Conservation (phyloP, 75 land plant species). For the Gnetum montanum region DNA sequence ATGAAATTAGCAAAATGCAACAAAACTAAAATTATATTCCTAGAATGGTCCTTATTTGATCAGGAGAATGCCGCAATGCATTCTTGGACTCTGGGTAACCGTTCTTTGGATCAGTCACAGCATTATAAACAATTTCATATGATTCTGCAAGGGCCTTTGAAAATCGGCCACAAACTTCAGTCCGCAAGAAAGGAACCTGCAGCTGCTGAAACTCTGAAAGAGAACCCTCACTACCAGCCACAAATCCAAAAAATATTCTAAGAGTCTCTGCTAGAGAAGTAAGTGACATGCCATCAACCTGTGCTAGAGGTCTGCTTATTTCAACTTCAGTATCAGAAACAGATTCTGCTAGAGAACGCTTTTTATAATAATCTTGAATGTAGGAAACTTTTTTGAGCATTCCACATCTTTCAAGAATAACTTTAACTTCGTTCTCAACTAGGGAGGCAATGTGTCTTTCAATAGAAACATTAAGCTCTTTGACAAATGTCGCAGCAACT, state of each 20-base stretch:
- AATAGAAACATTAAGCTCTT: constrained; percentile 40
- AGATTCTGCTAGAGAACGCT: constrained; percentile 15
- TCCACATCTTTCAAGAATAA: constrained; percentile 63
- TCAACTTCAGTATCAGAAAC: constrained; percentile 10
- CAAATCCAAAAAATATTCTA: constrained; percentile 57
- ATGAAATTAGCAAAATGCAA: no score
- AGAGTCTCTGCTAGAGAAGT: constrained; percentile 54
- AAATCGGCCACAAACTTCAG: constrained; percentile 60
- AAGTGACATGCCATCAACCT: constrained; percentile 53
- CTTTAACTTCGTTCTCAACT: constrained; percentile 67
- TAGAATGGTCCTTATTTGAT: constrained; percentile 80
- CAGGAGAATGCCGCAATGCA: constrained; percentile 78
- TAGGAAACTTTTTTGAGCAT: constrained; percentile 53
- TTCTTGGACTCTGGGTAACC: constrained; percentile 69
- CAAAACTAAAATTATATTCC: constrained; percentile 64
- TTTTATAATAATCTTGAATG: constrained; percentile 25
- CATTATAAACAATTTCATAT: constrained; percentile 64
- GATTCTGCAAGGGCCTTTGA: constrained; percentile 64
- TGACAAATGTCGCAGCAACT: constrained; percentile 47
- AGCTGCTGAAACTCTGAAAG: constrained; percentile 86
- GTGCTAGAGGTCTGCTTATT: constrained; percentile 38
- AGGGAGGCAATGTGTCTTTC: constrained; percentile 45
- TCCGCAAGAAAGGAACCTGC: constrained; percentile 68
- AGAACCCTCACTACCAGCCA: constrained; percentile 72
- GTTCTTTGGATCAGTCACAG: constrained; percentile 60